phyloP scores from a whole-genome alignment of 2,329 filamentous ascomycete genomes.

The Trichoderma breve region DNA sequence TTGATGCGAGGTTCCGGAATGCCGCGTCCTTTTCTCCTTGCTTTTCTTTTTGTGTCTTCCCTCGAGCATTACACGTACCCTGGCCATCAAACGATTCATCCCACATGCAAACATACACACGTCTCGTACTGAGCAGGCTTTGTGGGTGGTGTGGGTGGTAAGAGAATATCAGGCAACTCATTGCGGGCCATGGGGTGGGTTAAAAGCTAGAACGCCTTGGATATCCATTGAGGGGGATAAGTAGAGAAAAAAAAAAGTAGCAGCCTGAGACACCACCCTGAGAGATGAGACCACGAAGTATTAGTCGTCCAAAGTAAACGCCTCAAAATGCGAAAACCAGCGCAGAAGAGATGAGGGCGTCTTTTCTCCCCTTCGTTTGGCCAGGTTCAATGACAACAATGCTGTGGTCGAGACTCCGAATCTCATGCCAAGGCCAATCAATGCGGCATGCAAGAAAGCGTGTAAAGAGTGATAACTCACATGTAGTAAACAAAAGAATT shows the following conservation, averaged over 20 bases:
- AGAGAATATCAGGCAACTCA: not conserved
- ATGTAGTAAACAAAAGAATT: not conserved
- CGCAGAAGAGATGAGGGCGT: not conserved
- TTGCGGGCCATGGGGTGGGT: not conserved
- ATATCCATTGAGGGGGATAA: not conserved
- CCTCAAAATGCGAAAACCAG: not conserved
- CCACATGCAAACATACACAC: not conserved
- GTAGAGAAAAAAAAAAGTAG: not conserved
- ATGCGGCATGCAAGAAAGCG: not conserved
- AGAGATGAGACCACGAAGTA: not conserved
- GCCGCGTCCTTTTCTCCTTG: not conserved
- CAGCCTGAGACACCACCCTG: not conserved
- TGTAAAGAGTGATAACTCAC: not conserved
- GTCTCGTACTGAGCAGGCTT: not conserved
- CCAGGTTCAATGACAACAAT: not conserved
- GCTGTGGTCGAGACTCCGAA: not conserved
- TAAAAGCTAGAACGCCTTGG: constrained; percentile 11
- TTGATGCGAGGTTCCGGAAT: not conserved
- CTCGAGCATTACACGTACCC: not conserved
- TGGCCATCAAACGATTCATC: not conserved
- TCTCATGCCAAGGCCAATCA: not conserved
- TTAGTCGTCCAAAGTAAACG: not conserved
- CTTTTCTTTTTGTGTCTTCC: not conserved
- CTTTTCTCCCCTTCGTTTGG: not conserved
- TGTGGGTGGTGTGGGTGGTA: not conserved